Percentiles rank a stretch among this genome's conserved stretches.
Conservation (phyloP, 2,329 filamentous ascomycete species). For the Fusarium fracticaudum region DNA sequence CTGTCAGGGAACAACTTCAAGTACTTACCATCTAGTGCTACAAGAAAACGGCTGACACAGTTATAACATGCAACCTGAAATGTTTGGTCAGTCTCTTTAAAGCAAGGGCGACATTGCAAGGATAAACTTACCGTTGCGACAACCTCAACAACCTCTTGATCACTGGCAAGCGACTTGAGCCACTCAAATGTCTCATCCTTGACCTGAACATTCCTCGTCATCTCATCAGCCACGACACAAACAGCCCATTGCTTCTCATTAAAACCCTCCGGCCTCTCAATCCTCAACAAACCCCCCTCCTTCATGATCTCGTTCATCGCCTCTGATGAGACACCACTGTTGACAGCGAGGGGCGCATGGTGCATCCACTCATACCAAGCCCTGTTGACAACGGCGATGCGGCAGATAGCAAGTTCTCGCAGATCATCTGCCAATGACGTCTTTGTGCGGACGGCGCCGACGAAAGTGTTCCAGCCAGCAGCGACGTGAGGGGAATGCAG, state of each 20-base stretch:
- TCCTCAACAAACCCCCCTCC: not conserved
- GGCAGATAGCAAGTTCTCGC: not conserved
- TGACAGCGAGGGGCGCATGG: not conserved
- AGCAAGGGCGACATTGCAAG: fast-evolving
- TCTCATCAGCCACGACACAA: not conserved
- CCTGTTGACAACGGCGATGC: not conserved
- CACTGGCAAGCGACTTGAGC: not conserved
- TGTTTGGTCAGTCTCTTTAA: not conserved
- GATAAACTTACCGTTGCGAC: not conserved
- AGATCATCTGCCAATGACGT: not conserved
- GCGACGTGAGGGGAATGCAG: not conserved
- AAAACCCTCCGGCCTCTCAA: not conserved
- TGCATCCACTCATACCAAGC: constrained; percentile 4
- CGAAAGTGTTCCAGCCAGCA: not conserved
- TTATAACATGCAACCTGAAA: not conserved
- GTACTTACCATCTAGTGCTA: not conserved
- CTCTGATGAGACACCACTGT: not conserved
- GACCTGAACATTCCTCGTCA: not conserved
- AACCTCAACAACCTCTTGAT: not conserved
- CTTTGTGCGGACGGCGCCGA: not conserved
- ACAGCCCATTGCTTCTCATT: not conserved
- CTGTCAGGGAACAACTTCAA: no score
- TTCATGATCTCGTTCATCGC: not conserved
- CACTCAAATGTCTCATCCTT: not conserved
- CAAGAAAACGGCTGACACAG: constrained; percentile 1